Conservation (phyloP, 495 filamentous ascomycete genomes). For the Penicillium turbatum region DNA sequence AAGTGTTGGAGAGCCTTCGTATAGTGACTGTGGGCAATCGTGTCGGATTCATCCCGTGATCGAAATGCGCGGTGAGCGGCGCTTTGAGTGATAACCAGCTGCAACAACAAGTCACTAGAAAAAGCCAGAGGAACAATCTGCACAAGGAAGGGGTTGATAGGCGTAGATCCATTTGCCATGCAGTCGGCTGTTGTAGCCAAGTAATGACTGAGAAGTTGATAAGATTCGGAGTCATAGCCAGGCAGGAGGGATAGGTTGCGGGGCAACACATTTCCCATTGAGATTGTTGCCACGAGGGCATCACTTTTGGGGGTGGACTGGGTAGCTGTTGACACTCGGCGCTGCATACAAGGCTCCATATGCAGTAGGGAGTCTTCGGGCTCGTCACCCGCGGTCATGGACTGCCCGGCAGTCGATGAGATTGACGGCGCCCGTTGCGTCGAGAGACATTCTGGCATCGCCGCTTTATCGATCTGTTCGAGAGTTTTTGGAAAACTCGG, state of each 20-base stretch:
- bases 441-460: constrained; percentile 6
- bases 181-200: constrained; percentile 35
- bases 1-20: constrained; percentile 34
- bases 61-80: constrained; percentile 38
- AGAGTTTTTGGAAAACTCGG: constrained; percentile 5
- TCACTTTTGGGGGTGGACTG: background rate
- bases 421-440: constrained; percentile 17
- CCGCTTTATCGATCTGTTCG: constrained; percentile 12
- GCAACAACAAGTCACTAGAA: constrained; percentile 34
- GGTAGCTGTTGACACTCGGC: constrained; percentile 2
- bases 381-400: constrained; percentile 1
- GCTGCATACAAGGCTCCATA: background rate
- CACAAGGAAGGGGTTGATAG: constrained; percentile 36
- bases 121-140: constrained; percentile 39
- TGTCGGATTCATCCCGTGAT: constrained; percentile 31
- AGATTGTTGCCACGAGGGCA: constrained; percentile 5
- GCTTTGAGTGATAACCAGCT: constrained; percentile 38
- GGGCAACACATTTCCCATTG: constrained; percentile 24
- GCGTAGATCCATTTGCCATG: constrained; percentile 39
- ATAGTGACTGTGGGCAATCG: constrained; percentile 34
- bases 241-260: constrained; percentile 34
- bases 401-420: constrained; percentile 15
- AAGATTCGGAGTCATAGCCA: constrained; percentile 31
- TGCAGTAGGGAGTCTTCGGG: background rate
- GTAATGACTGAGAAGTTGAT: constrained; percentile 35